These are phyloP conservation scores for Phylloporus sp. DNA, from an alignment of 1,284 basidiomycete species.

Conservation along the genomic window DNA sequence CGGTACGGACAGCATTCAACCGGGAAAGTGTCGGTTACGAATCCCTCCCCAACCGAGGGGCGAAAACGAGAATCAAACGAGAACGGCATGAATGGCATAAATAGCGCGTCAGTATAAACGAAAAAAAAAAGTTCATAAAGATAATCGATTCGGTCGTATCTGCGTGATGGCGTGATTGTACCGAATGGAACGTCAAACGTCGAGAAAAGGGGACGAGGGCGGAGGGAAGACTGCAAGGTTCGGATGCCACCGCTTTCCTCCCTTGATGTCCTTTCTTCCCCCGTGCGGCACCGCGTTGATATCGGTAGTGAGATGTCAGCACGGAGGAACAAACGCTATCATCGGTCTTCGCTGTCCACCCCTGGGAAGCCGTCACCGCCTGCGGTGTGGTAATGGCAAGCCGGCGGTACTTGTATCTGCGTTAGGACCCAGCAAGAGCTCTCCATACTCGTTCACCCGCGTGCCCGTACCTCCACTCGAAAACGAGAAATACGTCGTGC, in stretches of 20 bases:
- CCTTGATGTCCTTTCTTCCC: not conserved
- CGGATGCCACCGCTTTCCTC: not conserved
- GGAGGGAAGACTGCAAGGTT: not conserved
- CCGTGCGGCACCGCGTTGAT: slow-evolving; percentile 5
- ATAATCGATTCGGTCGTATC: slow-evolving; percentile 27
- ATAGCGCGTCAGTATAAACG: slow-evolving; percentile 24
- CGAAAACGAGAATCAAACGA: not conserved
- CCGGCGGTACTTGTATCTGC: slow-evolving; percentile 5
- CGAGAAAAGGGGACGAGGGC: not conserved
- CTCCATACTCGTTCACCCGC: slow-evolving; percentile 35
- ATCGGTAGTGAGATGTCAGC: not conserved
- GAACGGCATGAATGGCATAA: slow-evolving; percentile 29
- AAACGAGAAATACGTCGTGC: slow-evolving; percentile 32
- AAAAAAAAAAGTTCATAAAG: slow-evolving; percentile 27
- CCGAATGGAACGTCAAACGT: not conserved
- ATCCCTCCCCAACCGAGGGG: not conserved
- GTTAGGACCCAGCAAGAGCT: slow-evolving; percentile 20
- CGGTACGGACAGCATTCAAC: slow-evolving; percentile 1
- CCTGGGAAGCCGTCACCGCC: slow-evolving; percentile 17
- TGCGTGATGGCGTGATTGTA: slow-evolving; percentile 7
- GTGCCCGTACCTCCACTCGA: slow-evolving; percentile 27
- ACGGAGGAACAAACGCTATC: not conserved
- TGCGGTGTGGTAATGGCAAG: slow-evolving; percentile 22
- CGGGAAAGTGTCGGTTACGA: not conserved
- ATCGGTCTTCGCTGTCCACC: slow-evolving; percentile 9